Conservation (phyloP, 2,329 filamentous ascomycete species). For the Pyricularia sp. region DNA sequence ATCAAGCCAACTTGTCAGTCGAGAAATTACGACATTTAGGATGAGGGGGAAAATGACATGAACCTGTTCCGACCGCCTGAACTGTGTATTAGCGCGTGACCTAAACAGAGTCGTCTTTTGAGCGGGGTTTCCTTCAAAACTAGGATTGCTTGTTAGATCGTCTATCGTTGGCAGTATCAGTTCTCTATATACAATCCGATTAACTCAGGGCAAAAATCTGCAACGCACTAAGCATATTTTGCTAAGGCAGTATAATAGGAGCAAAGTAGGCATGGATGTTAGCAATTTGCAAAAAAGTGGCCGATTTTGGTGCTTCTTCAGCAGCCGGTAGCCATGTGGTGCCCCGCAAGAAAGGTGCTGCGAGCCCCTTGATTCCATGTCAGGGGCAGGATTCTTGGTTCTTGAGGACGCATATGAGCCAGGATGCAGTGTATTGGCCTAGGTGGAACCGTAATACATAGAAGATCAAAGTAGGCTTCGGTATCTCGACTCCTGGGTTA, state of each 20-base stretch:
- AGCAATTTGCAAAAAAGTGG: neutral
- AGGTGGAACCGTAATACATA: neutral
- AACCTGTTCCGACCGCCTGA: neutral
- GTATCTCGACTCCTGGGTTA: neutral
- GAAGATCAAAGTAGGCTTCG: neutral
- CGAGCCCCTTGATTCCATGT: neutral
- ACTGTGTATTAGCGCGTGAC: neutral
- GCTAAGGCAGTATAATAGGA: neutral
- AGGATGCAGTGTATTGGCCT: neutral
- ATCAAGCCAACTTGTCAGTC: neutral
- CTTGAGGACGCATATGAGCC: neutral
- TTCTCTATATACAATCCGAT: neutral
- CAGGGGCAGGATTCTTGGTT: neutral
- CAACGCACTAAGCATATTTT: neutral
- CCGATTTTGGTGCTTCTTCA: neutral
- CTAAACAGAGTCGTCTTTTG: neutral
- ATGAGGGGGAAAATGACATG: neutral
- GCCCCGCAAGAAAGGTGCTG: neutral
- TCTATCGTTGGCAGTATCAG: neutral
- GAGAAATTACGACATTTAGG: neutral
- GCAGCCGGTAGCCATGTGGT: neutral
- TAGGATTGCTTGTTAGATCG: neutral
- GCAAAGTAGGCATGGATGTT: neutral
- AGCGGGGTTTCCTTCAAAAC: neutral
- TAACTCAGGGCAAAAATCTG: neutral